Conservation (phyloP, 1,284 basidiomycete genomes). For the Cerioporus squamosus region DNA sequence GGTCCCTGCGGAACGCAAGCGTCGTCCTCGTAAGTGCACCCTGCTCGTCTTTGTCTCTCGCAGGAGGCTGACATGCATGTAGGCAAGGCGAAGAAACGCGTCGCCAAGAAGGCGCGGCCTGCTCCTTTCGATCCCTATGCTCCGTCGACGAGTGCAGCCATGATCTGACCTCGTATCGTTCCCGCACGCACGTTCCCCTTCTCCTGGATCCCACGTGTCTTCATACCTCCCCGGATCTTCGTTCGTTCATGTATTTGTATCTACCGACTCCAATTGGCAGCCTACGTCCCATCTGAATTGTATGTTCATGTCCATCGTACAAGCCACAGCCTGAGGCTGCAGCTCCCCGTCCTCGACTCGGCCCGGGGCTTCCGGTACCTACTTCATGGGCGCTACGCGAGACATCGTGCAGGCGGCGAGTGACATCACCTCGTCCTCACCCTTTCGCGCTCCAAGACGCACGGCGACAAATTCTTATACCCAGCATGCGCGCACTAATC, state of each 20-base stretch:
- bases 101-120: constrained; percentile 7
- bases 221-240: neutral
- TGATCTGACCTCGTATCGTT: constrained; percentile 1
- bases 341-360: neutral
- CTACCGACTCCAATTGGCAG: neutral
- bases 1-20: constrained; percentile 4
- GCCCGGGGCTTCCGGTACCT: too few species aligned
- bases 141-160: constrained; percentile 17
- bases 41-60: neutral
- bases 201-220: neutral
- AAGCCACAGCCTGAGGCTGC: neutral
- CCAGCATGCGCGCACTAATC: neutral
- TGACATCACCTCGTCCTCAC: constrained; percentile 22
- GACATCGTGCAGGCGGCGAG: too few species aligned
- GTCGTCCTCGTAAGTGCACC: constrained; percentile 14
- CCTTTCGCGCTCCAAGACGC: constrained; percentile 19
- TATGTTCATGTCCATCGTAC: neutral
- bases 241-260: too few species aligned
- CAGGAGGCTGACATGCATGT: neutral
- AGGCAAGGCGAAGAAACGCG: constrained; percentile 13
- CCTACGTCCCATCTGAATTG: neutral
- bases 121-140: constrained; percentile 19
- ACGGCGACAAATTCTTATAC: constrained; percentile 3
- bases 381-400: too few species aligned
- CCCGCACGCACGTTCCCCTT: neutral